Conservation (phyloP, 1,284 basidiomycete species). For the Singerocomus inundabilis region DNA sequence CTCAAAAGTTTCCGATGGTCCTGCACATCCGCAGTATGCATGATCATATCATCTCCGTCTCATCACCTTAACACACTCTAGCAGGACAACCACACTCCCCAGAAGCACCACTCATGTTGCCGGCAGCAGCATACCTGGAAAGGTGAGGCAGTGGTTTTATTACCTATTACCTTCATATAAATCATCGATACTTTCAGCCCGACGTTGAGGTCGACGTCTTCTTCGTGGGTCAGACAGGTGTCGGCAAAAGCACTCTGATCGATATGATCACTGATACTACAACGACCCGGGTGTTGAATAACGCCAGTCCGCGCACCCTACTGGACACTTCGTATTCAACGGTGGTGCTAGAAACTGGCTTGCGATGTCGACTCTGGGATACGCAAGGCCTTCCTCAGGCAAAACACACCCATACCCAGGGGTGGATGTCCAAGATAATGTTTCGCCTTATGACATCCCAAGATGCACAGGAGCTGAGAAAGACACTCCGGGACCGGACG, state of each 20-base stretch:
- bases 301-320: slow-evolving; percentile 22
- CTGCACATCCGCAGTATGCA: too few relatives aligned
- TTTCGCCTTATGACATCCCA: slow-evolving; percentile 11
- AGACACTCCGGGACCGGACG: slow-evolving; percentile 12
- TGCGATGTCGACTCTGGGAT: slow-evolving; percentile 24
- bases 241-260: slow-evolving; percentile 28
- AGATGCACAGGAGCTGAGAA: slow-evolving; percentile 23
- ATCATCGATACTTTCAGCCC: slow-evolving; percentile 4
- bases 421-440: slow-evolving; percentile 8
- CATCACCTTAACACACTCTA: too few relatives aligned
- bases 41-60: too few relatives aligned
- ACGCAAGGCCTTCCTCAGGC: slow-evolving; percentile 30
- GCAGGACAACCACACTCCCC: too few relatives aligned
- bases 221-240: slow-evolving; percentile 27
- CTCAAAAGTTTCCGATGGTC: not conserved
- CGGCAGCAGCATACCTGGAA: not conserved
- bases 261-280: slow-evolving; percentile 22
- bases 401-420: slow-evolving; percentile 2
- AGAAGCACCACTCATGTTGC: too few relatives aligned
- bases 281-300: slow-evolving; percentile 20
- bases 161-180: slow-evolving; percentile 1
- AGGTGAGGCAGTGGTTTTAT: slow-evolving; percentile 15
- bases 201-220: slow-evolving; percentile 17
- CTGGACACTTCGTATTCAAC: slow-evolving; percentile 11
- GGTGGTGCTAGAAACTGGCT: slow-evolving; percentile 1